Base-by-base conservation (phyloP, 805 yeast genomes). In the Kazachstania taianensis region DNA sequence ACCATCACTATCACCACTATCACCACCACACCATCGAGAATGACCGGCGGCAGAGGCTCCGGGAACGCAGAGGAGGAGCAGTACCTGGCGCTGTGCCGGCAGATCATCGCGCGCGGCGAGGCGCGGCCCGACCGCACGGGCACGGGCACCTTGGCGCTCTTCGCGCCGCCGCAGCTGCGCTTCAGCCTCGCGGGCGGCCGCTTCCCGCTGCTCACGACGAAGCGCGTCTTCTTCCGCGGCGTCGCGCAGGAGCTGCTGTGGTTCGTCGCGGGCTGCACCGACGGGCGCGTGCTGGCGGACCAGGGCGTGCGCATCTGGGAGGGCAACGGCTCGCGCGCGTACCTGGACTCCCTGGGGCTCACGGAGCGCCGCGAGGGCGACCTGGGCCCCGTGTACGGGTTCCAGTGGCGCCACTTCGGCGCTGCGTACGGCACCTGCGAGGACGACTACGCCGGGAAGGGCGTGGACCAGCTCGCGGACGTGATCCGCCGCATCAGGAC, bases 391-490 rank as follows among this genome's bases (percentile, higher is more conserved):
- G 96, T 92, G 2, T 92, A 92, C 57, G 99, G 99, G 0, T 92
- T 92, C 63, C 99, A 92, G 61, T 92, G 99, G 99, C 76, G 99
- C 51, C 98, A 92, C 61, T 92, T 92, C 59, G 98, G 98, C 30
- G 98, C 99, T 5, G 76, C 82, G 46, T 92, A 92, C 57, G 66
- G 53, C 22, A 86, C 85, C 37, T 84, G 95, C 53, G 86, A 89
- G 41, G 70, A 87, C 3, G 94, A 92, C 53, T 92, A 92, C 53
- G 55, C 80, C 0, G 89, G 86, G 4, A 69, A 83, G 55, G 99
- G 99, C 9, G 79, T 75, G 38, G 99, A 92, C 57, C 99, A 92
- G 63, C 66, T 92, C 25, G 72, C 75, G 6, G 79, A 82, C 31
- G 75, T 92, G 23, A 83, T 92, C 32, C 65, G 80, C 32, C 83